Base-by-base conservation (phyloP, 768 basidiomycete species). In the Pisolithus sp. region DNA sequence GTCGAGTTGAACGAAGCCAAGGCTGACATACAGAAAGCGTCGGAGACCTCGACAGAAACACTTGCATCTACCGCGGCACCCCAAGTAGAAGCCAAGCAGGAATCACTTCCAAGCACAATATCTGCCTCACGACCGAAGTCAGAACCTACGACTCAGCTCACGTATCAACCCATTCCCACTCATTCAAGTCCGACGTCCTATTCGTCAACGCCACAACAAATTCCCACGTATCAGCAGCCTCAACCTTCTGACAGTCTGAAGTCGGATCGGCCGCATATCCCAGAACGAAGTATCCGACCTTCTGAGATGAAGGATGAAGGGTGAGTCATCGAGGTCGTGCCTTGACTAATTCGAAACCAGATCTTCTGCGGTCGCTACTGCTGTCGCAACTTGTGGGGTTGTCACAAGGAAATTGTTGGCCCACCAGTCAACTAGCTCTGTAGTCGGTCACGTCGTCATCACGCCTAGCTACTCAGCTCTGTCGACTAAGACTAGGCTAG, bases 281-380 rank as follows among this genome's bases (percentile, higher is more conserved):
- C 68, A 21, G 82, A 86, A 64, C 79, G 89, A 42, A 83, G 80
- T 31, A 72, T 93, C 15, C 78, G 89, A 31, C 89, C 89, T 17
- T 86, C 86, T 10, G 93, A 96, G 69, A 93, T 92, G 90, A 92
- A 93, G 69, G 94, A 96, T 60, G 93, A 95, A 88, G 93, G 93
- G 94, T 97, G 81, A 91, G 93, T 80, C 49, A 20, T 53, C 8
- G 21, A 28, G 7, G 51, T 49, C 18, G 31, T 20, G 30, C 2
- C 38, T 58, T 62, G 37, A 15, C 23, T 45, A 15, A 66, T 53
- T 10, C 39, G 36, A 15, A 49, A 10, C 34, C 40, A 59, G 56
- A 40, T 40, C 31, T 34, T 34, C 38, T 44, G 52, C 31, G 23
- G 36, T 57, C 54, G 59, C 54, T 38, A 21, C 55, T 21, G 49